These are phyloP conservation scores for Trichoderma arundinaceum DNA, from an alignment of 2,329 filamentous ascomycete species.

Conservation along the genomic window DNA sequence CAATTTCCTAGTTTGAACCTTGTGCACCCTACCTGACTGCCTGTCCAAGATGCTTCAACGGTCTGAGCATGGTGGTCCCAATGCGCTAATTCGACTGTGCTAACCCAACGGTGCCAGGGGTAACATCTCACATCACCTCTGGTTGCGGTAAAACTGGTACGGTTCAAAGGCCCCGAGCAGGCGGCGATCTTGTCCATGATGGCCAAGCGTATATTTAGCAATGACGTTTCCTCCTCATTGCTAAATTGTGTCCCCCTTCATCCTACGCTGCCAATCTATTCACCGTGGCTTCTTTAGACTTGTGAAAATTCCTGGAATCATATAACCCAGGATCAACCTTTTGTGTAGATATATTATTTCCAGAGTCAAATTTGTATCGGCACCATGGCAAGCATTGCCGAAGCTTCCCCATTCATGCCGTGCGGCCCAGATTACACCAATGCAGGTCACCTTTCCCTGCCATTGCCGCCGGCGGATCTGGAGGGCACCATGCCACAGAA, in stretches of 20 bases:
- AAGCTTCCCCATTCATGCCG: slow-evolving; percentile 12
- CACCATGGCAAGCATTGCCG: slow-evolving; percentile 19
- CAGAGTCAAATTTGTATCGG: not conserved
- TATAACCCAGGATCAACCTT: not conserved
- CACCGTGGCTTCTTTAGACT: not conserved
- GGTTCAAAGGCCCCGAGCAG: not conserved
- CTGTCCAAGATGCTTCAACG: slow-evolving; percentile 13
- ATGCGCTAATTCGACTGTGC: slow-evolving; percentile 23
- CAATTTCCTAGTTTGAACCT: slow-evolving; percentile 28
- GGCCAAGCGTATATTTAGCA: slow-evolving; percentile 21
- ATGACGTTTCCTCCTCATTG: slow-evolving; percentile 27
- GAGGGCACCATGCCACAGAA: slow-evolving; percentile 21
- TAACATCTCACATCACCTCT: slow-evolving; percentile 12
- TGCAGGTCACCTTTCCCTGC: slow-evolving; percentile 13
- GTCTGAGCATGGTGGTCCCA: slow-evolving; percentile 7
- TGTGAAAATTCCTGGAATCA: not conserved
- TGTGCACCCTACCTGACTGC: slow-evolving; percentile 15
- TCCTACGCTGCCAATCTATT: not conserved
- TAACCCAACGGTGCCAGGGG: slow-evolving; percentile 27
- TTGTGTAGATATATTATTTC: slow-evolving; percentile 6
- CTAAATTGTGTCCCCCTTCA: not conserved
- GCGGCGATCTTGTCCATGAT: slow-evolving; percentile 9
- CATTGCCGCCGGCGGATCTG: slow-evolving; percentile 20
- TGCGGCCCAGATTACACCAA: slow-evolving; percentile 23
- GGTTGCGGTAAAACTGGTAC: slow-evolving; percentile 4